phyloP scores from a whole-genome alignment of 768 basidiomycete genomes.

The Leccinum disarticulatum region DNA sequence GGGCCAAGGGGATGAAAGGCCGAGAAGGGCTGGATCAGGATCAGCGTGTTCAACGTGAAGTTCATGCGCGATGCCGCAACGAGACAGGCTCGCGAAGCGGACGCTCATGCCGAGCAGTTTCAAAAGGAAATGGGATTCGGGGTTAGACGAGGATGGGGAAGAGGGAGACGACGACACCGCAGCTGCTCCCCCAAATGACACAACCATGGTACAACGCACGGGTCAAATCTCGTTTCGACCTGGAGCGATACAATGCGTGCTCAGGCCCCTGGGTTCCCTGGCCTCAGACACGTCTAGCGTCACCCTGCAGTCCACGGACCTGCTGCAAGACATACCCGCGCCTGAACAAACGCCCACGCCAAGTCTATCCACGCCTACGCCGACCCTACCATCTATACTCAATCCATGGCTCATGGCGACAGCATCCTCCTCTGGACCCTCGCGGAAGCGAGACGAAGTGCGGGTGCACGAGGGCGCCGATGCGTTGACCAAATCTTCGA shows the following conservation, averaged over 20 bases:
- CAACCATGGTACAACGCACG: constrained; percentile 47
- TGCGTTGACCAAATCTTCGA: constrained; percentile 62
- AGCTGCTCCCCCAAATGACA: constrained; percentile 32
- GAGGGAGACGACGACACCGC: constrained; percentile 30
- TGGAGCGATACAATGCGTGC: constrained; percentile 30
- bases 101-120: constrained; percentile 71
- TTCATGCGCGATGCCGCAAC: constrained; percentile 95
- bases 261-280: not conserved
- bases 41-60: constrained; percentile 88
- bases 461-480: constrained; percentile 67
- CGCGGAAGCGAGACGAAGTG: constrained; percentile 74
- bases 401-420: constrained; percentile 82
- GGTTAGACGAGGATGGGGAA: constrained; percentile 32
- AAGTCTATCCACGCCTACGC: constrained; percentile 18
- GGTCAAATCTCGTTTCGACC: constrained; percentile 67
- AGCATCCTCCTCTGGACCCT: constrained; percentile 40
- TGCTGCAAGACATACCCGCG: constrained; percentile 37
- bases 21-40: constrained; percentile 46
- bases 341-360: constrained; percentile 9
- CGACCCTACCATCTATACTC: constrained; percentile 18
- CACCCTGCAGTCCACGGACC: constrained; percentile 52
- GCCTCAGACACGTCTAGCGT: not conserved
- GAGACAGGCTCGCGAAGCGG: constrained; percentile 54
- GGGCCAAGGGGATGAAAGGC: constrained; percentile 74
- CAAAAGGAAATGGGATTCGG: constrained; percentile 61